phyloP scores from a whole-genome alignment of 345 rosid genomes.

The Salix brachista region DNA sequence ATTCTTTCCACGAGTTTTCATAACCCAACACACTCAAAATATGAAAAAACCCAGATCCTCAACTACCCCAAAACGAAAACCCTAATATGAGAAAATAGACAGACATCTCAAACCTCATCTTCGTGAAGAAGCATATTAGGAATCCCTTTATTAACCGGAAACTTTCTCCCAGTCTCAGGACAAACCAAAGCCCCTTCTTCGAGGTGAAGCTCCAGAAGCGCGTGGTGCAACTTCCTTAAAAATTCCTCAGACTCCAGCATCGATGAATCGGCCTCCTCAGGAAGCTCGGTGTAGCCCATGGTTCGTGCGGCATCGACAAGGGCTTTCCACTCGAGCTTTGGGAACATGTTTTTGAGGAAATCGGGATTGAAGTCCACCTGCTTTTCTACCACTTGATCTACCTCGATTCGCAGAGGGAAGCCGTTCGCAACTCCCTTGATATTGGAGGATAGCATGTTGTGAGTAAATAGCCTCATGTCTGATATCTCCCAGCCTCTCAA shows the following conservation, averaged over 20 bases:
- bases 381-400: constrained; percentile 53
- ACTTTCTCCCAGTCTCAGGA: constrained; percentile 73
- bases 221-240: constrained; percentile 70
- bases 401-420: constrained; percentile 74
- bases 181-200: constrained; percentile 92
- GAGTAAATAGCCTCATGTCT: constrained; percentile 69
- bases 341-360: constrained; percentile 63
- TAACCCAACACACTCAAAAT: not conserved
- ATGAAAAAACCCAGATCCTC: not conserved
- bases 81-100: not conserved
- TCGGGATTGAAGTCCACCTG: constrained; percentile 68
- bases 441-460: constrained; percentile 87
- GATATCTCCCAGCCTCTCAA: not conserved
- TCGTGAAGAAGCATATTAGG: constrained; percentile 98
- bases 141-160: constrained; percentile 71
- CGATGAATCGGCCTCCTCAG: constrained; percentile 48
- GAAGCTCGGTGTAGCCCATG: constrained; percentile 69
- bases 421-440: constrained; percentile 82
- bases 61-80: not conserved
- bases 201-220: constrained; percentile 76
- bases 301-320: constrained; percentile 56
- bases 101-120: constrained; percentile 62
- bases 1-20: not conserved
- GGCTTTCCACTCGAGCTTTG: constrained; percentile 81
- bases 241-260: constrained; percentile 65